Evolutionary conservation across 2,329 filamentous ascomycete species (phyloP), one percentile per base, ranked within the genome.

Genomic region (Apiospora phragmitis): DNA sequence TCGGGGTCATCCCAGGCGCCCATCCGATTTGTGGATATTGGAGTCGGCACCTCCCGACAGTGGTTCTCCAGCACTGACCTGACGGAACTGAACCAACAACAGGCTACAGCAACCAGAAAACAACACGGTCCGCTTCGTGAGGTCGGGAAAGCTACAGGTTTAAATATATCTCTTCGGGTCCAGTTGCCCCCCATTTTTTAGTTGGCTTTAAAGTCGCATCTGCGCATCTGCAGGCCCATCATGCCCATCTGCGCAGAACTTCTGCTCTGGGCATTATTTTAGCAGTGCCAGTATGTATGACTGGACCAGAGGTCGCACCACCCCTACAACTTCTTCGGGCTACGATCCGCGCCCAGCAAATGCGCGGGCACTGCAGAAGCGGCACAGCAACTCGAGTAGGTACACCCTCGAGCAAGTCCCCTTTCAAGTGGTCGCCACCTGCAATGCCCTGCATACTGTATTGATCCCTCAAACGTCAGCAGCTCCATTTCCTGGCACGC

Each of bases 291-390:
- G 26, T 35, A 55, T 35, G 26, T 32, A 55, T 62, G 32, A 38
- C 55, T 62, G 55, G 55, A 12, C 32, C 55, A 62, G 55, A 38
- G 55, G 55, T 62, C 55, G 55, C 55, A 62, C 55, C 18, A 29
- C 55, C 55, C 55, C 55, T 62, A 62, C 55, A 62, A 38, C 55
- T 62, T 62, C 55, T 62, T 62, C 55, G 55, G 55, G 55, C 55
- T 62, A 62, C 55, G 55, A 62, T 62, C 55, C 55, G 55, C 55
- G 55, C 32, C 55, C 55, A n/a, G 32, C 32, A n/a, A 62, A 11
- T 38, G 55, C 55, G 32, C 55, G 35, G 32, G 32, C 47, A 49
- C 21, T 47, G 43, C 43, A 47, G 43, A 47, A 24, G 55, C 55
- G 55, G 55, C 55, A 62, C 55, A 55, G 49, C 26, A 55, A 47